A percentile compares a stretch with the other conserved stretches of the same genome.
phyloP scores from a whole-genome alignment of 352 stramenopile species.

The Phytopythium mirpurense region DNA sequence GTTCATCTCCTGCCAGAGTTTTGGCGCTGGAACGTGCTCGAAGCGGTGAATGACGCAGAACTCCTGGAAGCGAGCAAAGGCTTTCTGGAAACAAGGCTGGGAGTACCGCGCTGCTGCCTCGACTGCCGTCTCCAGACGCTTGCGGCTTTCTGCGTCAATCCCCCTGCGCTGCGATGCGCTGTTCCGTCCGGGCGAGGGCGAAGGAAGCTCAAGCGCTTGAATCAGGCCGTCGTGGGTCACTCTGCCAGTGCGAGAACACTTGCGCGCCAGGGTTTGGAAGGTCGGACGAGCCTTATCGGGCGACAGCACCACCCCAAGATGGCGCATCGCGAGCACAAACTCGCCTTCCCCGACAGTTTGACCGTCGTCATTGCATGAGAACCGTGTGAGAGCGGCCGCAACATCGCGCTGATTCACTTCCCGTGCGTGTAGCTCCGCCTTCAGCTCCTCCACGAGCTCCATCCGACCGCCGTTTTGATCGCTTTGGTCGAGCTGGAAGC shows the following conservation, averaged over 20 bases:
- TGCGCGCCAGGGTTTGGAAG: constrained; percentile 19
- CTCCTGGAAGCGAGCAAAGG: constrained; percentile 35
- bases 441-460: constrained; percentile 14
- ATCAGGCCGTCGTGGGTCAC: constrained; percentile 1
- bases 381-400: constrained; percentile 12
- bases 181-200: not conserved
- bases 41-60: constrained; percentile 50
- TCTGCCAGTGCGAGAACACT: constrained; percentile 5
- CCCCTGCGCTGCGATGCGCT: not conserved
- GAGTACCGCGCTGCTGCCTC: constrained; percentile 26
- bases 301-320: constrained; percentile 21
- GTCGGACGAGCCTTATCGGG: constrained; percentile 16
- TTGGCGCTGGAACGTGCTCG: constrained; percentile 17
- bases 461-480: constrained; percentile 2
- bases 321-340: constrained; percentile 26
- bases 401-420: constrained; percentile 10
- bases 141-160: constrained; percentile 24
- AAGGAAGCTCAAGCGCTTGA: constrained; percentile 1
- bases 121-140: constrained; percentile 22
- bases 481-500: constrained; percentile 10
- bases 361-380: constrained; percentile 4
- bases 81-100: constrained; percentile 18
- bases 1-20: constrained; percentile 48
- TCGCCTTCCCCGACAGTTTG: constrained; percentile 12
- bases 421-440: constrained; percentile 8